Base-by-base conservation (phyloP, 2,329 filamentous ascomycete species). In the Fusarium solani-melongenae region DNA sequence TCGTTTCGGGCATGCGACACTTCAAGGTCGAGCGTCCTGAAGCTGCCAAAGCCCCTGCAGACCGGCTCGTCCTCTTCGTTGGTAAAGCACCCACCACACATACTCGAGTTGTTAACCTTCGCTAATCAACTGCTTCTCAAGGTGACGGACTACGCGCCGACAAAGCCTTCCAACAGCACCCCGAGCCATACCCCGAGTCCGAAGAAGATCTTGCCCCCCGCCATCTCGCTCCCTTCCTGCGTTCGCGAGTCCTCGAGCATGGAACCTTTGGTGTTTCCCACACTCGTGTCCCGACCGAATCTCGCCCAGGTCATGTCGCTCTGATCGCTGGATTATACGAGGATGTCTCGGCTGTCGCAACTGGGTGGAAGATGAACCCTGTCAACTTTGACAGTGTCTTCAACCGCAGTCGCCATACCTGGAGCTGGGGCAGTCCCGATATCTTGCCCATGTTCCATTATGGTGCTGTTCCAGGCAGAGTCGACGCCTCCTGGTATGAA, bases 331-430 rank as follows among this genome's bases (percentile, higher is more conserved):
- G 96, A 6, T 85, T 99, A 39, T 99, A 99, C 81, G 96, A 99
- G 83, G 96, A 99, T 86, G 96, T 99, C 2, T 98, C 96, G 36
- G 93, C 96, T 3, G 96, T 99, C 22, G 97, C 93, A 33, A 99
- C 97, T 1, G 96, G 96, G 17, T 99, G 96, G 96, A 98, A 99
- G 84, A 86, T 98, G 76, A 99, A 99, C 81, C 96, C 96, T 0
- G 96, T 99, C 79, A 93, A 98, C 80, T 99, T 99, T 79, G 96
- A 99, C 84, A 98, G 96, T 79, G 95, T 99, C 12, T 99, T 99
- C 89, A 99, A 99, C 82, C 91, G 94, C 71, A 98, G 96, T 80
- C 88, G 92, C 53, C 97, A 99, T 84, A 99, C 97, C 9, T 99
- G 96, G 96, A 98, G 95, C 82, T 99, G 96, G 96, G 96, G 96